Conservation (phyloP, 2,329 filamentous ascomycete species). For the Cladosporium velox region DNA sequence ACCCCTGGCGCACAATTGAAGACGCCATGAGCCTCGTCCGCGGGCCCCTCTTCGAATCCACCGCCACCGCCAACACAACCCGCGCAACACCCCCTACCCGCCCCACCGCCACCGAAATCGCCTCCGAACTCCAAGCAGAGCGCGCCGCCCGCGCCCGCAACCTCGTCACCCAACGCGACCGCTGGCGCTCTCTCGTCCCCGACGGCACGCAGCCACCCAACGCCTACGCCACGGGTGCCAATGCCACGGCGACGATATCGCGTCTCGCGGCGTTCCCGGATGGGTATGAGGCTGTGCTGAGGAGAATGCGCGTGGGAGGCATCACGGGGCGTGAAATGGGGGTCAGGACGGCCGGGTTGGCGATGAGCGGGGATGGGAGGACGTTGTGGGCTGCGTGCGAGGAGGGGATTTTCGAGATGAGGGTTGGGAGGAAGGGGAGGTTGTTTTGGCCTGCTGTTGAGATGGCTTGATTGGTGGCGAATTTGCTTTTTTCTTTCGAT, state of each 20-base stretch:
- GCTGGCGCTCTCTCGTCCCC: slow-evolving; percentile 26
- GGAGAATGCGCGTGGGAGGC: slow-evolving; percentile 24
- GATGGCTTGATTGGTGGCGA: slow-evolving; percentile 4
- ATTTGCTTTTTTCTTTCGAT: too few relatives aligned
- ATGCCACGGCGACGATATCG: slow-evolving; percentile 11
- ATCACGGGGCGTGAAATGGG: slow-evolving; percentile 35
- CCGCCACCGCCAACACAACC: slow-evolving; percentile 11
- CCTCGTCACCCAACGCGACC: slow-evolving; percentile 28
- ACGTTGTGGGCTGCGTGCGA: slow-evolving; percentile 55
- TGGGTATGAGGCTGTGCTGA: slow-evolving; percentile 30
- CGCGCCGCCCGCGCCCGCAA: slow-evolving; percentile 24
- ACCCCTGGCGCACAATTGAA: slow-evolving; percentile 52
- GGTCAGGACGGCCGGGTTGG: slow-evolving; percentile 50
- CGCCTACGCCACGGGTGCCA: slow-evolving; percentile 20
- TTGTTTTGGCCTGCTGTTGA: slow-evolving; percentile 17
- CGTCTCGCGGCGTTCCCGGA: slow-evolving; percentile 27
- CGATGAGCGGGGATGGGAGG: slow-evolving; percentile 51
- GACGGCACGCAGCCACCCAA: slow-evolving; percentile 16
- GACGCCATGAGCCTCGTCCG: slow-evolving; percentile 45
- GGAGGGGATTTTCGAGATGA: slow-evolving; percentile 75
- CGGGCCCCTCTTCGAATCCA: slow-evolving; percentile 38
- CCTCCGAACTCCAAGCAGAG: slow-evolving; percentile 23
- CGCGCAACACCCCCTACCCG: slow-evolving; percentile 11
- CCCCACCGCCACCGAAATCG: slow-evolving; percentile 19
- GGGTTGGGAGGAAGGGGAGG: slow-evolving; percentile 59